Evolutionary conservation across 2,329 filamentous ascomycete species (phyloP).

Genomic region (Trichoderma arundinaceum): DNA sequence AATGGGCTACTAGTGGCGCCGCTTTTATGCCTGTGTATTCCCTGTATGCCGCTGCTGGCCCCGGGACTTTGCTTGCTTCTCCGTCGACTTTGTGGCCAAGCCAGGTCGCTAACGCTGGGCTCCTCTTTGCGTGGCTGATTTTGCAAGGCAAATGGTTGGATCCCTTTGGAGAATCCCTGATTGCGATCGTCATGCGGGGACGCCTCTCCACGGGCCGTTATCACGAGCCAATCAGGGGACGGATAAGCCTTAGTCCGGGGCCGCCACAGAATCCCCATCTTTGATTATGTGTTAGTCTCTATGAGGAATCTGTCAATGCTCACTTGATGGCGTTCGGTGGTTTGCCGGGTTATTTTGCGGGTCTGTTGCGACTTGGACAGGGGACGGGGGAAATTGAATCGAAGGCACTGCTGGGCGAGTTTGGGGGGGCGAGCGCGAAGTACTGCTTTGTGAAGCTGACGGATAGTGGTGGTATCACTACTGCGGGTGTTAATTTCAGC

Average conservation of each 20-base stretch:
- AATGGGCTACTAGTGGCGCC: not conserved
- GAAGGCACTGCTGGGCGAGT: too few species aligned
- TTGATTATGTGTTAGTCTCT: conserved; percentile 10
- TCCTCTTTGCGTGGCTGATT: conserved; percentile 9
- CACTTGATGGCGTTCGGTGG: conserved; percentile 12
- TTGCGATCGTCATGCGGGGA: conserved; percentile 29
- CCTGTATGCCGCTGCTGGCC: conserved; percentile 11
- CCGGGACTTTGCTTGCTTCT: conserved; percentile 4
- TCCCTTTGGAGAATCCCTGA: conserved; percentile 23
- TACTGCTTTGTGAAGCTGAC: not conserved
- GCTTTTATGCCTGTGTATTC: not conserved
- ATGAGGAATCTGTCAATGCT: conserved; percentile 27
- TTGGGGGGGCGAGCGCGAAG: too few species aligned
- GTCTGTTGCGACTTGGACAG: not conserved
- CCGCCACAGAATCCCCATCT: not conserved
- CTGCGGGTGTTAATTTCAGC: not conserved
- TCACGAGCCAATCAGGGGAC: conserved; percentile 23
- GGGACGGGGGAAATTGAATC: conserved; percentile 3
- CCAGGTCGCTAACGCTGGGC: not conserved
- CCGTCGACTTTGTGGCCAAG: not conserved
- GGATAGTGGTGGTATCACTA: not conserved
- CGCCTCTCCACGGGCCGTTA: conserved; percentile 28
- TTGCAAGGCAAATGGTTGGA: conserved; percentile 1
- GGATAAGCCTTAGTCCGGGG: conserved; percentile 16
- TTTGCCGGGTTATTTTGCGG: conserved; percentile 30